Evolutionary conservation across 768 basidiomycete species (phyloP).

Genomic region (Coprinopsis sp.): DNA sequence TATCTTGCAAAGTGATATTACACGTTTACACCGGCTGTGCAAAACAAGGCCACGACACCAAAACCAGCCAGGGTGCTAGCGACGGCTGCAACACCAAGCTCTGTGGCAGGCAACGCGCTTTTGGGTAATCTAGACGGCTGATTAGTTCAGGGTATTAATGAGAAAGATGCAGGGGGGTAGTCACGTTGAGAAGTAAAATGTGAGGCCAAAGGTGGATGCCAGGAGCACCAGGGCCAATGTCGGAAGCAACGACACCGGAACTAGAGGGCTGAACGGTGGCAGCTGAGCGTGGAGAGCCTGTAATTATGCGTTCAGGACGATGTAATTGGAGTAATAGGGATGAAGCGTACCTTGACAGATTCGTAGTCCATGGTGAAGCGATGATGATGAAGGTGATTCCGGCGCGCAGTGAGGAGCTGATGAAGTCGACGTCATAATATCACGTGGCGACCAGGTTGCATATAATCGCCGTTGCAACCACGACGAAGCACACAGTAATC

Average conservation of each 20-base stretch:
- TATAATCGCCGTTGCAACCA: slow-evolving; percentile 34
- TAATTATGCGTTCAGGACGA: slow-evolving; percentile 6
- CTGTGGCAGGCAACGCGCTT: slow-evolving; percentile 54
- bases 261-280: slow-evolving; percentile 66
- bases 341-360: slow-evolving; percentile 49
- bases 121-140: slow-evolving; percentile 65
- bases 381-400: slow-evolving; percentile 19
- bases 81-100: slow-evolving; percentile 62
- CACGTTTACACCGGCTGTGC: slow-evolving; percentile 79
- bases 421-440: slow-evolving; percentile 46
- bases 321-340: slow-evolving; percentile 7
- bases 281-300: slow-evolving; percentile 58
- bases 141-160: slow-evolving; percentile 9
- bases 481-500: slow-evolving; percentile 16
- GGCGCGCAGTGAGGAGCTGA: slow-evolving; percentile 13
- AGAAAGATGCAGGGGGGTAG: slow-evolving; percentile 23
- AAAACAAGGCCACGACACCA: slow-evolving; percentile 87
- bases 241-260: slow-evolving; percentile 67
- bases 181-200: slow-evolving; percentile 89
- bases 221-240: slow-evolving; percentile 73
- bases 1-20: slow-evolving; percentile 25
- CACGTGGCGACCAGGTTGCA: slow-evolving; percentile 52
- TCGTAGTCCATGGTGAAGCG: slow-evolving; percentile 53
- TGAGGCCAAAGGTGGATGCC: slow-evolving; percentile 70
- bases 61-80: slow-evolving; percentile 83